Percentiles rank a stretch among this genome's conserved stretches.
Conservation (phyloP, 306 rosid genomes). For the Lithocarpus polystachyus region DNA sequence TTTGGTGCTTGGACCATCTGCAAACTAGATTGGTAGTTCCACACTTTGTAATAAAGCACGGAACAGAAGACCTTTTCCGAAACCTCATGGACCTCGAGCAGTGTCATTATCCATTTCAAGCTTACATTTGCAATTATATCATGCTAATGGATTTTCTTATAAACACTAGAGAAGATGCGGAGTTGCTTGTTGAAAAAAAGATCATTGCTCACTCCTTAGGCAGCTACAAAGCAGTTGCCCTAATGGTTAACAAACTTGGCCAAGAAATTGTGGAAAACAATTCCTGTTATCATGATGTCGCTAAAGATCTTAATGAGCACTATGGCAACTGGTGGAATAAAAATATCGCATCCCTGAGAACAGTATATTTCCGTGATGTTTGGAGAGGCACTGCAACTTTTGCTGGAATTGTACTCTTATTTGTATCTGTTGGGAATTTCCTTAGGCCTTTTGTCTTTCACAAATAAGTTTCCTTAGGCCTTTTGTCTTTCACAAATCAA, state of each 20-base stretch:
- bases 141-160: conserved; percentile 22
- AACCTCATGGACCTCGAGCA: conserved; percentile 35
- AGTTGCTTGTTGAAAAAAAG: conserved; percentile 17
- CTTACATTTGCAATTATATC: conserved; percentile 29
- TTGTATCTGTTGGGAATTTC: conserved; percentile 23
- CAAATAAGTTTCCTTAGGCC: too few relatives aligned
- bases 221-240: conserved; percentile 13
- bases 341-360: conserved; percentile 36
- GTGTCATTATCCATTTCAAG: conserved; percentile 4
- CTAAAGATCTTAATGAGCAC: conserved; percentile 23
- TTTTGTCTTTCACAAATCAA: too few relatives aligned
- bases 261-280: conserved; percentile 1
- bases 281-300: conserved; percentile 7
- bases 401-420: conserved; percentile 35
- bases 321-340: conserved; percentile 42
- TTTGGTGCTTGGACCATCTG: neutral
- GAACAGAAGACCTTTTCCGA: conserved; percentile 16
- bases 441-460: too few relatives aligned
- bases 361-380: conserved; percentile 54
- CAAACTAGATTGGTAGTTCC: conserved; percentile 2
- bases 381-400: conserved; percentile 67
- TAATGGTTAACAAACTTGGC: conserved; percentile 10
- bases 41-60: neutral
- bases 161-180: conserved; percentile 25
- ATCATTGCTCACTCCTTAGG: conserved; percentile 23